Evolutionary conservation across 768 basidiomycete species (phyloP).

Genomic region (Leccinum barrowsii): DNA sequence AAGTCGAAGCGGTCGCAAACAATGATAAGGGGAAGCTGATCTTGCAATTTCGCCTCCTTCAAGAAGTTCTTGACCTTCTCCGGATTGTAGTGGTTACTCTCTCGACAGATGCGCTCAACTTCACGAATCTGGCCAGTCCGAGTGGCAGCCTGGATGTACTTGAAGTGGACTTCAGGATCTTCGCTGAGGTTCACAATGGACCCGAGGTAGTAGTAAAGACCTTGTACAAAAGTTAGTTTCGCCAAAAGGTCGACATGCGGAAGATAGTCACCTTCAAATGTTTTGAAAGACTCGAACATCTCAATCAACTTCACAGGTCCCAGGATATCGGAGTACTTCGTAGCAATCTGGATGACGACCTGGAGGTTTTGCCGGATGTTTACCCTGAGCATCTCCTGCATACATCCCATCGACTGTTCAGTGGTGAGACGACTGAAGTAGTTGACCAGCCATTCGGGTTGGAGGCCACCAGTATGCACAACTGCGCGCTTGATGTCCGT

Average conservation of each 20-base stretch:
- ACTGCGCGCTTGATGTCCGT: slow-evolving; percentile 99
- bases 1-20: slow-evolving; percentile 99
- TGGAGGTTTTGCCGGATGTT: slow-evolving; percentile 98
- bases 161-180: slow-evolving; percentile 98
- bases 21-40: slow-evolving; percentile 98
- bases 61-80: slow-evolving; percentile 99
- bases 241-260: not conserved
- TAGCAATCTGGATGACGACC: slow-evolving; percentile 94
- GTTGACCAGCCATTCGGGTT: slow-evolving; percentile 93
- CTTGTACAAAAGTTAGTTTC: slow-evolving; percentile 31
- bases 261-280: slow-evolving; percentile 72
- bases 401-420: slow-evolving; percentile 93
- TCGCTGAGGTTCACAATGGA: slow-evolving; percentile 95
- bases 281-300: slow-evolving; percentile 98
- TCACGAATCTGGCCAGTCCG: slow-evolving; percentile 98
- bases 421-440: slow-evolving; percentile 97
- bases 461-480: slow-evolving; percentile 83
- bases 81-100: slow-evolving; percentile 96
- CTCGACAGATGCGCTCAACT: slow-evolving; percentile 97
- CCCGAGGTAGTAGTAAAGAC: slow-evolving; percentile 97
- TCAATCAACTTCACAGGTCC: slow-evolving; percentile 97
- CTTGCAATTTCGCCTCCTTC: slow-evolving; percentile 94
- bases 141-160: slow-evolving; percentile 98
- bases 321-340: slow-evolving; percentile 97
- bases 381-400: slow-evolving; percentile 95